These are phyloP conservation scores for Protea cynaroides DNA, from an alignment of 164 flowering plant species.

Conservation along the genomic window DNA sequence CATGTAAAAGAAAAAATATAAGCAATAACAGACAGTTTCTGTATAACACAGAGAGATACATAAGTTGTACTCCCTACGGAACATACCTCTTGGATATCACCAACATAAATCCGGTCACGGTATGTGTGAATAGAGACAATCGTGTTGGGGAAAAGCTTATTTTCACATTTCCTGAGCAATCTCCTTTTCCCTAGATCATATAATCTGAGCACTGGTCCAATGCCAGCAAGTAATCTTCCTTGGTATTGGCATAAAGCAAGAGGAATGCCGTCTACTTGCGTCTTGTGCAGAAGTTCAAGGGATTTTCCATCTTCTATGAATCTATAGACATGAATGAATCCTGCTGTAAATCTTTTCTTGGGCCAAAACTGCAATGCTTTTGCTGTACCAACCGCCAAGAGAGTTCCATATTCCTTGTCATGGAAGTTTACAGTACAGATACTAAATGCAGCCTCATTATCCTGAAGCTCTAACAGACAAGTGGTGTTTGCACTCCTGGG, in stretches of 20 bases:
- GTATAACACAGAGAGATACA: neutral
- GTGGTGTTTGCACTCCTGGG: conserved; percentile 75
- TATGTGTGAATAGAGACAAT: conserved; percentile 83
- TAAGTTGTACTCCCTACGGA: neutral
- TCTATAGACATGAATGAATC: conserved; percentile 86
- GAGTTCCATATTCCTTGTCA: conserved; percentile 94
- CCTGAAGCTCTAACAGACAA: conserved; percentile 95
- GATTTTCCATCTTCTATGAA: conserved; percentile 85
- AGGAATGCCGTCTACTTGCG: conserved; percentile 95
- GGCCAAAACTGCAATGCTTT: conserved; percentile 90
- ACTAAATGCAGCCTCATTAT: conserved; percentile 96
- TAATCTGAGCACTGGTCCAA: conserved; percentile 81
- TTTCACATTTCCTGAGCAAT: conserved; percentile 94
- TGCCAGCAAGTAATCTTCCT: conserved; percentile 93
- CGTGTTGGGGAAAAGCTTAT: conserved; percentile 89
- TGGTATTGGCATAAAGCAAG: conserved; percentile 91
- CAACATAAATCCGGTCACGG: conserved; percentile 95
- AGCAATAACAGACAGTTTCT: neutral
- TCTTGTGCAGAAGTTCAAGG: conserved; percentile 94
- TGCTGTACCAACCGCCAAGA: conserved; percentile 96
- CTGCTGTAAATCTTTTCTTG: conserved; percentile 56
- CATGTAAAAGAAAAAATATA: neutral
- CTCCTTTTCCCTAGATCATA: conserved; percentile 91
- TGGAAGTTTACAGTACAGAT: conserved; percentile 94
- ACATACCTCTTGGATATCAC: conserved; percentile 96